Conservation (phyloP, 73 alveolate species). For the Tetrahymena malaccensis region DNA sequence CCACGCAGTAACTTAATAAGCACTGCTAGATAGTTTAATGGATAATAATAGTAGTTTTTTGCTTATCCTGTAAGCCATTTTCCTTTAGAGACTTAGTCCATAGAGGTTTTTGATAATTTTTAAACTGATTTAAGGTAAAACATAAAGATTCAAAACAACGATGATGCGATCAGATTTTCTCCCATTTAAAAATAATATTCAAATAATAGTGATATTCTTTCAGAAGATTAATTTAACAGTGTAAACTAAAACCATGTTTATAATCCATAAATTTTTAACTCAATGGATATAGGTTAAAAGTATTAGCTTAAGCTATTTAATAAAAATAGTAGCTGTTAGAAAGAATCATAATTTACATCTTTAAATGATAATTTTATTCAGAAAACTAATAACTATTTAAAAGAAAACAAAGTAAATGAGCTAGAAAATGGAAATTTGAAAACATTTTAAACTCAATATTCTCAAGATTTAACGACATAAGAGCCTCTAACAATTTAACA, state of each 20-base stretch:
- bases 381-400: too few species aligned
- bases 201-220: neutral
- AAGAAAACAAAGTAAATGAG: neutral
- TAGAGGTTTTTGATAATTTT: neutral
- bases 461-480: neutral
- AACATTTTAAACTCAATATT: neutral
- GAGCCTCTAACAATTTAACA: neutral
- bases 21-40: neutral
- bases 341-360: neutral
- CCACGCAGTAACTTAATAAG: neutral
- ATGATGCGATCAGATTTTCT: neutral
- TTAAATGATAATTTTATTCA: neutral
- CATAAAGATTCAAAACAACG: neutral
- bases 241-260: neutral
- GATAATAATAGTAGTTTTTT: neutral
- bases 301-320: too few species aligned
- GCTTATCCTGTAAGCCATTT: neutral
- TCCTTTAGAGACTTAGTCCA: neutral
- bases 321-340: neutral
- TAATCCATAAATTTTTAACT: neutral
- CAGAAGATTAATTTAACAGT: neutral
- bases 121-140: neutral
- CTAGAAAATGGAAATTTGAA: neutral
- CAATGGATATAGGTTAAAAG: neutral
- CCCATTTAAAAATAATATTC: neutral